Base-by-base conservation (phyloP, 495 filamentous ascomycete species). In the Podospora comata region DNA sequence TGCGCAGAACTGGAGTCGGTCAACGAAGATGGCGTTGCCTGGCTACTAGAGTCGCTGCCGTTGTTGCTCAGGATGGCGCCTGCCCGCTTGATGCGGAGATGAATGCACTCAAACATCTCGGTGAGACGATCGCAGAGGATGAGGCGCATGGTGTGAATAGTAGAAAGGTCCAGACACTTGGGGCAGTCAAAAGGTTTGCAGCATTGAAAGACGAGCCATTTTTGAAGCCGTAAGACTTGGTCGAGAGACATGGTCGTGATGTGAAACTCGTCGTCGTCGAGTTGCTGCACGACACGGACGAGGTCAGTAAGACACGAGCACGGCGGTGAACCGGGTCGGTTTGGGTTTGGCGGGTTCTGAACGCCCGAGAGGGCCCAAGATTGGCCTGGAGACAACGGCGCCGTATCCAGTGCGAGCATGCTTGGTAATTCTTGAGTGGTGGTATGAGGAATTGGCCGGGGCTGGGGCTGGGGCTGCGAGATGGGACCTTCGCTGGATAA, bases 91-190 rank as follows among this genome's bases (percentile, higher is more conserved):
- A 69, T 65, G 23, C 67, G 63, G 11, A 18, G 27, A 27, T 66
- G 63, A 16, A 69, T 69, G 53, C 67, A 69, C 58, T 69, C 57
- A 19, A 65, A 62, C 67, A 69, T 69, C 63, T 69, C 67, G 15
- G 67, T 62, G 39, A 69, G 57, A 0, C 67, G 58, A 30, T 69
- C 67, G 63, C 67, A 69, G 39, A 69, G 39, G 64, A 69, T 66
- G 4, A 69, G 63, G n/a, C 48, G 26, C 23, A 69, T 60, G 15
- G 67, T 57, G 59, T 69, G 63, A 20, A 69, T 44, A 26, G n/a
- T 62, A 1, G 58, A 27, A 4, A 55, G 67, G 6, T n/a, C 34
- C 2, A 62, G 26, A 34, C 67, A 69, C 1, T 39, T 34, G 4
- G 63, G 44, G 57, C 67, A 69, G 64, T 69, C 67, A 18, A 69